Base-by-base conservation (phyloP, 2,329 filamentous ascomycete genomes). In the Albifimbria verrucaria region DNA sequence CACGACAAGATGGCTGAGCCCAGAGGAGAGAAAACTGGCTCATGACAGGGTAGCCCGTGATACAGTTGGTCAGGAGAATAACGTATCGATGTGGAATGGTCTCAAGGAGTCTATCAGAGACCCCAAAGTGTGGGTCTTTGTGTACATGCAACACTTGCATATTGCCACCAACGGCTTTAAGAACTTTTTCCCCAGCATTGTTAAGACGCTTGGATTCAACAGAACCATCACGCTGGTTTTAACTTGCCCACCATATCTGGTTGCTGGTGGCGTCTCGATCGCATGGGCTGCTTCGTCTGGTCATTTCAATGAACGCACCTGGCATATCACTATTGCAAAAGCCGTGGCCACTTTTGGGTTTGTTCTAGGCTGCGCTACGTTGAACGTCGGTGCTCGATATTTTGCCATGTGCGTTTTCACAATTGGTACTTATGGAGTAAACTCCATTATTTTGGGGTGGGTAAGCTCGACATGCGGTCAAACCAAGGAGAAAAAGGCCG, bases 401-500 rank as follows among this genome's bases (percentile, higher is more conserved):
- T 55, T 62, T 22, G 63, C 61, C 49, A 67, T 65, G 63, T 58
- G 61, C 5, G 68, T 63, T 32, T 66, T 67, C 23, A 62, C 65
- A 7, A 57, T 59, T 2, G 65, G 62, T 7, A 65, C 68, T 12
- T 63, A 64, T 23, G 55, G 52, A 1, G 71, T 72, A 44, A 73
- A 73, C 54, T 64, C 58, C 15, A 65, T 73, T 46, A 68, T 71
- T 12, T 62, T 73, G 1, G 69, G 69, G 6, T 74, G 71, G 71
- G 68, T 68, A 1, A 61, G 60, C 0, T 61, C 59, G 11, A 70
- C 66, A 1, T 71, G 68, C 26, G 70, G 69, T 2, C 71, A 73
- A 52, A 73, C 68, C 0, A 70, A 68, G 23, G 72, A 74, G 55
- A 72, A 73, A 60, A 72, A 71, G 52, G 69, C 71, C 1, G 63